Percentiles rank a stretch among this genome's conserved stretches.
Conservation (phyloP, 2,329 filamentous ascomycete species). For the Botrytis paeoniae region DNA sequence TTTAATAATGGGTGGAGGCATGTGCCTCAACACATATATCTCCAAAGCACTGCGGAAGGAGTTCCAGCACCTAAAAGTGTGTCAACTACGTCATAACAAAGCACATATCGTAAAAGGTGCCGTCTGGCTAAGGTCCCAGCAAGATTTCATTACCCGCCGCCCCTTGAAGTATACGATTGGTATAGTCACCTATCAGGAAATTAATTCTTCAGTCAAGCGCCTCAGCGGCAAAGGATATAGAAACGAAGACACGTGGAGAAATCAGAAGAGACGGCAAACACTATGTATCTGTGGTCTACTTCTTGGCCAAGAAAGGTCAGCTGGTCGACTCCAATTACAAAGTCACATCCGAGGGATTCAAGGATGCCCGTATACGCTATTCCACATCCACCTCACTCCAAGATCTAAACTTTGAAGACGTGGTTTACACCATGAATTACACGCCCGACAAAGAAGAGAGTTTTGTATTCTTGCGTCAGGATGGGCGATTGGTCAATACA, state of each 20-base stretch:
- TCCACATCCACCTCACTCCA: neutral
- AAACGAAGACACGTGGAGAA: neutral
- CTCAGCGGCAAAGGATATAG: neutral
- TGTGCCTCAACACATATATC: neutral
- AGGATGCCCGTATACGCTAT: neutral
- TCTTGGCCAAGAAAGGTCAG: neutral
- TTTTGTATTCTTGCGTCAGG: neutral
- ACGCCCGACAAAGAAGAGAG: neutral
- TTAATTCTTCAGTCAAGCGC: neutral
- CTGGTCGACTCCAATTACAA: neutral
- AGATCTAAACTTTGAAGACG: neutral
- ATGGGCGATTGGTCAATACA: neutral
- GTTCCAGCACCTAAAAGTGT: neutral
- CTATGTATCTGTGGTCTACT: neutral
- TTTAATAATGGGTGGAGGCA: neutral
- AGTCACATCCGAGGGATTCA: neutral
- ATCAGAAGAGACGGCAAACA: neutral
- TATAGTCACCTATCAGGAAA: neutral
- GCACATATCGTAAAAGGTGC: neutral
- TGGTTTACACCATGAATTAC: neutral
- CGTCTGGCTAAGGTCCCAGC: neutral
- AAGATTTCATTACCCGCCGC: neutral
- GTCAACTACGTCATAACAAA: neutral
- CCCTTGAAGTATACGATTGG: neutral
- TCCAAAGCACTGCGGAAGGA: neutral